Evolutionary conservation across 108 stramenopile species (phyloP).

Genomic region (Mediolabrus comicus): DNA sequence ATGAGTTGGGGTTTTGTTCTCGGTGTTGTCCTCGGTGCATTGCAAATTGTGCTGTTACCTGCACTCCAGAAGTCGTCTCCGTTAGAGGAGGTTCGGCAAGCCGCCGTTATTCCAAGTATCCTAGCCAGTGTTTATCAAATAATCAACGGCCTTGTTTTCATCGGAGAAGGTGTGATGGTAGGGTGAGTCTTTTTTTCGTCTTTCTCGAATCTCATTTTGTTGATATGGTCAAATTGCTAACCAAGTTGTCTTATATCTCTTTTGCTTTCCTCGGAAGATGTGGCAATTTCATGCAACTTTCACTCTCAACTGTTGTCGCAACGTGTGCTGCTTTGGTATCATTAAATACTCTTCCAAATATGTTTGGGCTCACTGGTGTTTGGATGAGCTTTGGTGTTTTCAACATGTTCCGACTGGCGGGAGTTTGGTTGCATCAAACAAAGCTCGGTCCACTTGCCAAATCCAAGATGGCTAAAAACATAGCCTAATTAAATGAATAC

Average conservation of each 20-base stretch:
- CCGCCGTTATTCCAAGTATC: slow-evolving; percentile 75
- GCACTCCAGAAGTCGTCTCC: slow-evolving; percentile 75
- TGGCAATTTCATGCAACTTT: slow-evolving; percentile 73
- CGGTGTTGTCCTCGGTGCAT: slow-evolving; percentile 60
- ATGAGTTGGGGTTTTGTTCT: slow-evolving; percentile 85
- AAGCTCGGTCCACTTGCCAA: slow-evolving; percentile 61
- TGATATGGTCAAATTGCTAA: neutral
- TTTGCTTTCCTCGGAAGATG: too few species aligned
- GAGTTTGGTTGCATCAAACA: slow-evolving; percentile 80
- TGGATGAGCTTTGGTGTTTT: slow-evolving; percentile 89
- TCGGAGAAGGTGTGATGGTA: slow-evolving; percentile 80
- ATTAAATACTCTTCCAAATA: slow-evolving; percentile 62
- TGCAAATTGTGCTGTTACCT: slow-evolving; percentile 77
- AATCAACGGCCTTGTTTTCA: slow-evolving; percentile 87
- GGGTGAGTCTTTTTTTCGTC: slow-evolving; percentile 36
- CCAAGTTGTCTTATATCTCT: neutral
- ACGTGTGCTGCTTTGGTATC: slow-evolving; percentile 71
- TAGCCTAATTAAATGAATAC: slow-evolving; percentile 35
- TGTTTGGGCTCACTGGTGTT: slow-evolving; percentile 71
- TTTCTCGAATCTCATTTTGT: slow-evolving; percentile 6
- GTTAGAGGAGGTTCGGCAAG: slow-evolving; percentile 76
- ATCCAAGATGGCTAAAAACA: neutral
- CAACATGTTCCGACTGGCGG: slow-evolving; percentile 67
- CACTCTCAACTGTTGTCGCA: slow-evolving; percentile 71
- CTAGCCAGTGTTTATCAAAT: slow-evolving; percentile 82